Evolutionary conservation across 2,329 filamentous ascomycete species (phyloP), one percentile per base, ranked within the genome.

Genomic region (Aspergillus hortae): DNA sequence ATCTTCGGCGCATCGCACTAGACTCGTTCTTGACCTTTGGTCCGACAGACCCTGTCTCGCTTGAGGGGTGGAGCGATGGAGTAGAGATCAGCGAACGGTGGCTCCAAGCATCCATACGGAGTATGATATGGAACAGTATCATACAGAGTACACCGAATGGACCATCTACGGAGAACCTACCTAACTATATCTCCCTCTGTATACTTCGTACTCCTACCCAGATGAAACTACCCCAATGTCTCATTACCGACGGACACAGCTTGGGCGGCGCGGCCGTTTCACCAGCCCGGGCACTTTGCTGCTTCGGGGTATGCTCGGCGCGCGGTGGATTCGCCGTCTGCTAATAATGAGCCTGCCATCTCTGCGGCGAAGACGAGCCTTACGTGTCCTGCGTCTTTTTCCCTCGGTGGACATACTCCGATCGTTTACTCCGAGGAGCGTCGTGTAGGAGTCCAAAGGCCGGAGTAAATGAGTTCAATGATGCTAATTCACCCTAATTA

Each of bases 211-310:
- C 17, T 30, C 27, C 27, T 30, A 10, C 7, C 3, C 4, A 23
- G 19, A 19, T 30, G 27, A 30, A 30, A 30, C 27, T 11, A 30
- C 27, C 23, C 6, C 23, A 23, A 6, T 11, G 27, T 30, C 27
- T 30, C 27, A 30, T 30, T 30, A 30, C 27, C 43, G 44, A 36
- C 44, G 45, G 21, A 6, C 46, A 25, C 23, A 32, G 19, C 40
- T 42, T 17, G 40, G 17, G 2, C 19, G 17, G 19, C 15, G 40
- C 40, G 5, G 64, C 25, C 32, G 48, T 67, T 66, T 67, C 64
- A 67, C 54, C 49, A 51, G 53, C 45, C 59, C 62, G 63, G 62
- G 62, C 60, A 58, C 63, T 65, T 66, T 53, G 54, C 62, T 57
- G 21, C 42, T 55, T 62, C 27, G 40, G 59, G 61, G 14, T 15